A percentile compares a stretch with the other conserved stretches of the same genome.
These are phyloP conservation scores for Thalassiosira exigua DNA, from an alignment of 352 stramenopile genomes.

Conservation along the genomic window DNA sequence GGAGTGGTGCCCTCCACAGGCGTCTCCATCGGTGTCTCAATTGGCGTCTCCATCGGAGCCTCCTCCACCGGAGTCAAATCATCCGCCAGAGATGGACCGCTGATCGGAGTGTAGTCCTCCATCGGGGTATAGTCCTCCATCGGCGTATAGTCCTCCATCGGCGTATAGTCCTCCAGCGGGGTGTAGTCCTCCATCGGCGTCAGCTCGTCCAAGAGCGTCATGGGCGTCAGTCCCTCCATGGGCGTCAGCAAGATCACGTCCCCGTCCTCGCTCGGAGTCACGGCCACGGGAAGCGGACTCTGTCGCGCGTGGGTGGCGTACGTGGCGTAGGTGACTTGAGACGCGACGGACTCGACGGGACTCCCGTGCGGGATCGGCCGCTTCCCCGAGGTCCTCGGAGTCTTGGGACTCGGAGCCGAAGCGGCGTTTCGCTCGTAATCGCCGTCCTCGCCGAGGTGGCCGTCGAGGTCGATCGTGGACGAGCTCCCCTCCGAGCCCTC, in stretches of 20 bases:
- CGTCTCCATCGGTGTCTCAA: neutral
- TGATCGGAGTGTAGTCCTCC: too few species aligned
- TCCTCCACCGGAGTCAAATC: neutral
- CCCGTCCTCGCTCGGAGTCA: slow-evolving; percentile 35
- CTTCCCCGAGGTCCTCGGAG: neutral
- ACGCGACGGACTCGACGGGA: slow-evolving; percentile 1
- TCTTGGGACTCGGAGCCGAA: neutral
- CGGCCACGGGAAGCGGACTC: slow-evolving; percentile 13
- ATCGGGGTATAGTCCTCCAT: too few species aligned
- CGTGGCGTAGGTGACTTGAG: slow-evolving; percentile 8
- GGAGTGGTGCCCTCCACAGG: neutral
- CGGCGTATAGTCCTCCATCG: too few species aligned
- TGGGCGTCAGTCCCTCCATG: slow-evolving; percentile 14
- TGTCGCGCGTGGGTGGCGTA: neutral
- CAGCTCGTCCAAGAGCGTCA: neutral
- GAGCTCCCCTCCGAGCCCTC: neutral
- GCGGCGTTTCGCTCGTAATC: neutral
- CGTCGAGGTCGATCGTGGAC: neutral
- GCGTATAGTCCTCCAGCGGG: too few species aligned
- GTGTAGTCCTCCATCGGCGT: neutral
- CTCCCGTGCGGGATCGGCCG: too few species aligned
- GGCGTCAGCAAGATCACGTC: slow-evolving; percentile 36
- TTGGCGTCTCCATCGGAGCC: neutral
- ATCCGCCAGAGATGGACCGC: neutral
- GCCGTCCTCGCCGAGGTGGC: neutral